phyloP scores from a whole-genome alignment of 2,329 filamentous ascomycete species.

The Onygenales sp. region DNA sequence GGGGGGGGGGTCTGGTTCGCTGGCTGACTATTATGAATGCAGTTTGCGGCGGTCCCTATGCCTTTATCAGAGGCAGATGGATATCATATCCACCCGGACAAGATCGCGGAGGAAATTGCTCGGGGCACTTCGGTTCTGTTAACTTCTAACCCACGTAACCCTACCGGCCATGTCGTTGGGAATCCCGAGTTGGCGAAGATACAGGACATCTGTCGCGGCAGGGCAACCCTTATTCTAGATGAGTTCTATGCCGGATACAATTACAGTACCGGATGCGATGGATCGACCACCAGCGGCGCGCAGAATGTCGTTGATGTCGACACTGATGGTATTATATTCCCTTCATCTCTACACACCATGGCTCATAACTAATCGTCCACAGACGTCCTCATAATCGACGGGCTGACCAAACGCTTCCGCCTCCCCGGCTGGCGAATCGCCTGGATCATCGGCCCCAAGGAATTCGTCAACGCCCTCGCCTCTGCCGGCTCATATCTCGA shows the following conservation, averaged over 20 bases:
- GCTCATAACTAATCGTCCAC: conserved; percentile 6
- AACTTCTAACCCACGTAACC: conserved; percentile 92
- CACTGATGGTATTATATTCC: conserved; percentile 46
- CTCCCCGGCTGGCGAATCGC: conserved; percentile 94
- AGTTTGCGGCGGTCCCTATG: conserved; percentile 80
- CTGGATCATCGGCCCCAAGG: conserved; percentile 92
- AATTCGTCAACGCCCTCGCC: conserved; percentile 88
- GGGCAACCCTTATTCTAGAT: conserved; percentile 86
- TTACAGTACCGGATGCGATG: conserved; percentile 87
- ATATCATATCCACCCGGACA: conserved; percentile 88
- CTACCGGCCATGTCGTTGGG: conserved; percentile 76
- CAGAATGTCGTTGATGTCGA: conserved; percentile 86
- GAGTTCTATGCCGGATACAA: conserved; percentile 97
- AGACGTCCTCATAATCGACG: conserved; percentile 90
- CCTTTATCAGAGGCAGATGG: conserved; percentile 76
- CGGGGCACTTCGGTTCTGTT: conserved; percentile 80
- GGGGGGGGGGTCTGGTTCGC: background rate
- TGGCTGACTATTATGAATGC: background rate
- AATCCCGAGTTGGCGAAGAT: conserved; percentile 82
- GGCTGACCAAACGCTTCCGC: conserved; percentile 91
- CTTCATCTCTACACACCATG: no score
- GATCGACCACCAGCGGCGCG: conserved; percentile 77
- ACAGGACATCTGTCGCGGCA: conserved; percentile 83
- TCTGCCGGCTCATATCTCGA: conserved; percentile 91
- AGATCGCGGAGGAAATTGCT: conserved; percentile 83